Base-by-base conservation (phyloP, 306 rosid species). In the Rosa chinensis region DNA sequence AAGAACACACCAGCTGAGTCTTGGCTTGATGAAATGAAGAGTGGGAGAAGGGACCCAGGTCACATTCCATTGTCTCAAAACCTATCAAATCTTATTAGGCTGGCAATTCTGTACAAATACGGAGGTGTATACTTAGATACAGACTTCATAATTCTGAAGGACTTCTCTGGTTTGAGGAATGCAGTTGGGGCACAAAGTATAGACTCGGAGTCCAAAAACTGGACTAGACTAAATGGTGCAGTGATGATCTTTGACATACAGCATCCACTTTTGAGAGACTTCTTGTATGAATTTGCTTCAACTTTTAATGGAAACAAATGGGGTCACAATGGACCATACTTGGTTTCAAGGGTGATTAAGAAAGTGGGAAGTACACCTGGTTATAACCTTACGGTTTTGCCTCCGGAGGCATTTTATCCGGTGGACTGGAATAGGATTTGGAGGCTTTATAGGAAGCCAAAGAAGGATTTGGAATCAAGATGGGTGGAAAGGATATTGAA, bases 21-120 rank as follows among this genome's bases (percentile, higher is more conserved):
- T 52, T 89, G 92, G 92, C 72, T 89, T 35, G 23, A 42, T 21
- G 75, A 71, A 17, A 61, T 89, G 71, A 83, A 28, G 37, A 77
- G 72, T 64, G 96, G 92, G 28, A 77, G 79, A 6, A 84, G 70
- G 68, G 92, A 89, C 71, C 92, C 93, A 4, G 93, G 93, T 47
- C 70, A 75, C 78, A 78, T 89, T 76, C 87, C 89, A n/a, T 69
- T 91, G 66, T 70, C 79, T 75, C 93, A 91, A 83, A 89, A 89
- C 52, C 81, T 83, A 37, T 82, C 90, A 3, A 86, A 88, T 66
- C 63, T 91, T 55, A 50, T 88, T 3, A 85, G 61, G 61, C 61
- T 55, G 23, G 61, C 61, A n/a, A 20, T 55, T 25, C 61, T 55
- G 25, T 55, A 55, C 11, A 55, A 55, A 4, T 55, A 55, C 2